Base-by-base conservation (phyloP, 768 basidiomycete genomes). In the Pleurotus platypus region DNA sequence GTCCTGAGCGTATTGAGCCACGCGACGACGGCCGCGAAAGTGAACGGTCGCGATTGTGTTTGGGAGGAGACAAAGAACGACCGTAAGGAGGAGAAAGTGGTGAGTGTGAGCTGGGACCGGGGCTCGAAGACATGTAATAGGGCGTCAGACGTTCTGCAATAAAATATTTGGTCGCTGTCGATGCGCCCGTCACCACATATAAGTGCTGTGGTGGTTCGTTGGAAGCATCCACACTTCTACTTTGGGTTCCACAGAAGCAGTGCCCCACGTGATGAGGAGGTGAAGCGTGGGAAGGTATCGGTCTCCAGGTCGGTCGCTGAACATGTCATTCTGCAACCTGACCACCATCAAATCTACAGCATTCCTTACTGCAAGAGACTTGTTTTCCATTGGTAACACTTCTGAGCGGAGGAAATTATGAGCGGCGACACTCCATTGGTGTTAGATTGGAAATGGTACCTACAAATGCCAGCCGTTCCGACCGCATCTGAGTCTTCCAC, bases 1-100 rank as follows among this genome's bases (percentile, higher is more conserved):
- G 80, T 49, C 70, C 65, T 50, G 81, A 84, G 45, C 77, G 74
- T 38, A 75, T 30, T 9, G 78, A 80, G 20, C 61, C 66, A 37
- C 76, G 69, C 12, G 78, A 80, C 18, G 77, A 77, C n/a, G 76
- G 69, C 27, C 78, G 66, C 1, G 78, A 78, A 35, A 69, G 57
- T 35, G 74, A 67, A 46, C 70, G 70, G 55, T 75, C 74, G 55
- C 72, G 69, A 47, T 60, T 50, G 56, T 58, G 59, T 62, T 72
- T 70, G 56, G 59, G 63, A 37, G 72, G 72, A 40, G 72, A 71
- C 62, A 72, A 66, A 50, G 49, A 62, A 45, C 60, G 42, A 47
- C 60, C 63, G 54, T 54, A 57, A 39, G 60, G 56, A 43, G 60
- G 37, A 57, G 58, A 63, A 57, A 35, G 55, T 49, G 50, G 57